Conservation (phyloP, 352 stramenopile species). For the Peronospora destructor region DNA sequence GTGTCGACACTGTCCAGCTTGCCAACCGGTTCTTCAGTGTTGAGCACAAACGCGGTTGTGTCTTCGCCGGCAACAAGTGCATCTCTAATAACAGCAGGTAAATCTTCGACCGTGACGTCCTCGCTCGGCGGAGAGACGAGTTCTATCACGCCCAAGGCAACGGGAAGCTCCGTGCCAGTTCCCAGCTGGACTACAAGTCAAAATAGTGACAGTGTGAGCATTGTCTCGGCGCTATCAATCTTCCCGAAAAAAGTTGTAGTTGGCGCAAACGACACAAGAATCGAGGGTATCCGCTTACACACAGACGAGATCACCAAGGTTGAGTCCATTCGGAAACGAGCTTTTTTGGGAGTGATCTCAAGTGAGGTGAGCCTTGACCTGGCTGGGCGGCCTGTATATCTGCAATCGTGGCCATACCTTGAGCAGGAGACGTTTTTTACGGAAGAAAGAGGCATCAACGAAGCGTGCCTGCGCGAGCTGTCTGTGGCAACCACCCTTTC, state of each 20-base stretch:
- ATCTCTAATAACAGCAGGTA: not conserved
- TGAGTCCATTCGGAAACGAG: constrained; percentile 63
- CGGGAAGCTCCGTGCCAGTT: constrained; percentile 13
- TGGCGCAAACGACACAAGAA: constrained; percentile 12
- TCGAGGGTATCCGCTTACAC: constrained; percentile 30
- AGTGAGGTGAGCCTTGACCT: constrained; percentile 35
- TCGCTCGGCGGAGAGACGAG: constrained; percentile 8
- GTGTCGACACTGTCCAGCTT: constrained; percentile 24
- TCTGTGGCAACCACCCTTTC: constrained; percentile 41
- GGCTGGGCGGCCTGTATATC: constrained; percentile 47
- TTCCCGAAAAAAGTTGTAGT: constrained; percentile 34
- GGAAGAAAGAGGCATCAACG: constrained; percentile 38
- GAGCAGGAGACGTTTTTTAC: constrained; percentile 50
- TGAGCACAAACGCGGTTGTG: constrained; percentile 5
- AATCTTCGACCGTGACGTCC: not conserved
- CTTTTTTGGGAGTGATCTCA: constrained; percentile 45
- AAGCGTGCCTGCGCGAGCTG: constrained; percentile 51
- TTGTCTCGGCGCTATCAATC: constrained; percentile 28
- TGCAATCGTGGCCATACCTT: constrained; percentile 77
- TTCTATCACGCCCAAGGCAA: constrained; percentile 26
- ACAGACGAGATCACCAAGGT: constrained; percentile 40
- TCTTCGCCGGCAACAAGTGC: constrained; percentile 2
- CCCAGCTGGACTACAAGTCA: constrained; percentile 10
- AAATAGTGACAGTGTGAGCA: constrained; percentile 1
- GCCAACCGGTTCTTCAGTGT: constrained; percentile 10